A percentile compares a stretch with the other conserved stretches of the same genome.
These are phyloP conservation scores for Sordariomycetes sp. DNA, from an alignment of 2,329 filamentous ascomycete genomes.

Conservation along the genomic window DNA sequence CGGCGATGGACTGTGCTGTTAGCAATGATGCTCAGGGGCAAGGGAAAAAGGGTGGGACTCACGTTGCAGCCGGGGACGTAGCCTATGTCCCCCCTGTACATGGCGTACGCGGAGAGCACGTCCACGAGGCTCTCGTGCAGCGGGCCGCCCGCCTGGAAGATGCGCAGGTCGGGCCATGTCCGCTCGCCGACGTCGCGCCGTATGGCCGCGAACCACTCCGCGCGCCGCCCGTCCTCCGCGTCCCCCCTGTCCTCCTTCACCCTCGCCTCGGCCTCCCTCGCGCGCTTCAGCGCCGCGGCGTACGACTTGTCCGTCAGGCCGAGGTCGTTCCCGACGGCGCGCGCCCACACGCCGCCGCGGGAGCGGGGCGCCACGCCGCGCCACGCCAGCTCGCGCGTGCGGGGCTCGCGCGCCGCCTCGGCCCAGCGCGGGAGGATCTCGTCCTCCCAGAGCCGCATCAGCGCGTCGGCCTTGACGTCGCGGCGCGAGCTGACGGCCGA, in stretches of 20 bases:
- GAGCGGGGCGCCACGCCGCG: constrained; percentile 62
- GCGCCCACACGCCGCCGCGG: constrained; percentile 58
- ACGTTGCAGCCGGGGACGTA: constrained; percentile 68
- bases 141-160: constrained; percentile 58
- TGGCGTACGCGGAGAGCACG: constrained; percentile 66
- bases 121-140: constrained; percentile 59
- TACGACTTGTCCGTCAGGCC: constrained; percentile 58
- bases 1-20: constrained; percentile 52
- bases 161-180: constrained; percentile 62
- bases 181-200: constrained; percentile 49
- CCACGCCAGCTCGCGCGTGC: constrained; percentile 74
- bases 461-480: constrained; percentile 41
- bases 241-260: constrained; percentile 38
- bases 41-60: constrained; percentile 21
- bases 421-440: constrained; percentile 70
- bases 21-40: constrained; percentile 9
- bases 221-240: constrained; percentile 43
- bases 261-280: constrained; percentile 49
- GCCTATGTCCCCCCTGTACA: constrained; percentile 75
- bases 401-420: constrained; percentile 54
- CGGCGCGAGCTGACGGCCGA: constrained; percentile 39
- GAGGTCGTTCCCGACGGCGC: constrained; percentile 64
- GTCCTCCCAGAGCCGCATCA: constrained; percentile 61
- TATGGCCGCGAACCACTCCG: constrained; percentile 53
- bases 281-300: constrained; percentile 58